A percentile compares a stretch with the other conserved stretches of the same genome.
Conservation (phyloP, 768 basidiomycete species). For the Boletellus ananiceps region DNA sequence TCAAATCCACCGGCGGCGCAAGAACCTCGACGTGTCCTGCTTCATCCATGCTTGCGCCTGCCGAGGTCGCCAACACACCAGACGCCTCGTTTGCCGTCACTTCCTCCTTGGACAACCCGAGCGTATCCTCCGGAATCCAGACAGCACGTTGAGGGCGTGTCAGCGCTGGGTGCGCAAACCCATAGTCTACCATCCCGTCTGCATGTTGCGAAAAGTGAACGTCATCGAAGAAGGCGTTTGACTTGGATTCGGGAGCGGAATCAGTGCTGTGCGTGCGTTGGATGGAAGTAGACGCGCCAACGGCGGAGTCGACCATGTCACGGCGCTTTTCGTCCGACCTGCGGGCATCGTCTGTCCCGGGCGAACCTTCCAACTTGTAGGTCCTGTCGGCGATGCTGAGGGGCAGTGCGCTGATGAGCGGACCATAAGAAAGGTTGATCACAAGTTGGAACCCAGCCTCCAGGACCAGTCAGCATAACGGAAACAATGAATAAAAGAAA, state of each 20-base stretch:
- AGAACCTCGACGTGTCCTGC: slow-evolving; percentile 48
- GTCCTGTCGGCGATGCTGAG: slow-evolving; percentile 73
- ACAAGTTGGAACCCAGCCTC: slow-evolving; percentile 66
- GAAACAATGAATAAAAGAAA: no score
- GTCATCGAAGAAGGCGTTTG: slow-evolving; percentile 13
- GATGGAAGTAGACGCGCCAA: slow-evolving; percentile 4
- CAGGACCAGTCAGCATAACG: background rate
- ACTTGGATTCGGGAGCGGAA: slow-evolving; percentile 3
- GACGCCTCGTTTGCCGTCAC: slow-evolving; percentile 47
- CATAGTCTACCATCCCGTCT: slow-evolving; percentile 42
- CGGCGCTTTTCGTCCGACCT: slow-evolving; percentile 16
- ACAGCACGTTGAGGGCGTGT: slow-evolving; percentile 68
- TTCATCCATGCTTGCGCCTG: slow-evolving; percentile 54
- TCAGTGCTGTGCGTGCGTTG: slow-evolving; percentile 1
- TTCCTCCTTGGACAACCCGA: slow-evolving; percentile 54
- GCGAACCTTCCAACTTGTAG: slow-evolving; percentile 29
- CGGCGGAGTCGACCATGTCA: slow-evolving; percentile 9
- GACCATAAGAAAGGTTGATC: slow-evolving; percentile 75
- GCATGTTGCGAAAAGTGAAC: slow-evolving; percentile 21
- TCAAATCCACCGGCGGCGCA: slow-evolving; percentile 23
- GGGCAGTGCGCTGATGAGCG: slow-evolving; percentile 71
- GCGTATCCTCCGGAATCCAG: slow-evolving; percentile 77
- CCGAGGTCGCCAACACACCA: slow-evolving; percentile 48
- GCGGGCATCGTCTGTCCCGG: background rate
- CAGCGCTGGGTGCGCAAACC: slow-evolving; percentile 86